A percentile compares a stretch with the other conserved stretches of the same genome.
Evolutionary conservation across 2,329 filamentous ascomycete genomes (phyloP).

Genomic region (Pseudogymnoascus pannorum): DNA sequence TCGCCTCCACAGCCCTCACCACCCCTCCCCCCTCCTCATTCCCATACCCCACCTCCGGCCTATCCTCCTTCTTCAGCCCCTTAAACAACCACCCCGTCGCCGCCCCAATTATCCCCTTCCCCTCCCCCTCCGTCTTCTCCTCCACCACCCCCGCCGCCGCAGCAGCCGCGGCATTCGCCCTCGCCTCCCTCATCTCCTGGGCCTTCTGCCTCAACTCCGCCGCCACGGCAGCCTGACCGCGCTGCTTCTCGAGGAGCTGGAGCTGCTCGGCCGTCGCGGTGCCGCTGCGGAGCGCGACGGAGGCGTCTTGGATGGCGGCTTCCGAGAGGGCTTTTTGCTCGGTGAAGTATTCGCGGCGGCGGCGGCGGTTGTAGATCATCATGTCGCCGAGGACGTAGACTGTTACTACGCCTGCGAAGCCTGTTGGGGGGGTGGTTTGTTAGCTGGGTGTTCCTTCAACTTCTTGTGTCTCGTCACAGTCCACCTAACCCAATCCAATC

Average conservation of each 20-base stretch:
- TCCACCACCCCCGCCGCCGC: conserved; percentile 13
- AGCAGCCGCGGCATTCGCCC: conserved; percentile 16
- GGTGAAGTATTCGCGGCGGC: conserved; percentile 55
- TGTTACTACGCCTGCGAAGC: conserved; percentile 52
- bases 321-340: conserved; percentile 36
- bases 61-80: conserved; percentile 29
- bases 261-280: conserved; percentile 42
- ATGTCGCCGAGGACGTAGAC: conserved; percentile 59
- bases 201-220: background rate
- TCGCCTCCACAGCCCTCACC: background rate
- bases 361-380: conserved; percentile 59
- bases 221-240: conserved; percentile 46
- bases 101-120: conserved; percentile 22
- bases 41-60: conserved; percentile 20
- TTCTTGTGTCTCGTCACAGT: too few species aligned
- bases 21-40: conserved; percentile 21
- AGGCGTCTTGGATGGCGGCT: conserved; percentile 38
- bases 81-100: conserved; percentile 28
- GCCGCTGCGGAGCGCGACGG: conserved; percentile 34
- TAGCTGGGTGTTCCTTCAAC: background rate
- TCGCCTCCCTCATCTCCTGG: background rate
- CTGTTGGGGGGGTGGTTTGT: conserved; percentile 31
- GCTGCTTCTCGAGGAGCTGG: conserved; percentile 48
- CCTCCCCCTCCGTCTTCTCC: conserved; percentile 25
- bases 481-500: conserved; percentile 8